phyloP scores from a whole-genome alignment of 345 rosid species.

The Salix udensis region DNA sequence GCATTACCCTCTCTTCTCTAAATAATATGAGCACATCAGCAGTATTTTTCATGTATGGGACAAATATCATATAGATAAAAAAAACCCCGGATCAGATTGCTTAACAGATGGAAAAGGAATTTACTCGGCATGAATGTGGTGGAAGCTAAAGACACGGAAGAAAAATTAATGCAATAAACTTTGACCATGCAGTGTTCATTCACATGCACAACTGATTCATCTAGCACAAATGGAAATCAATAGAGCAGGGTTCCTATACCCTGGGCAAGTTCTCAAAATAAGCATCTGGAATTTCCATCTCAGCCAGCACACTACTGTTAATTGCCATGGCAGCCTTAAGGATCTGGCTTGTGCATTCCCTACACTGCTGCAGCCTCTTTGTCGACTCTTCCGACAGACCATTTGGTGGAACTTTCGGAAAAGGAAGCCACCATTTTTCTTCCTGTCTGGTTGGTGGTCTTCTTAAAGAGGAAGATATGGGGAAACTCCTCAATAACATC shows the following conservation, averaged over 20 bases:
- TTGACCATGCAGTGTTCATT: not conserved
- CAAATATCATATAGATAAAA: not conserved
- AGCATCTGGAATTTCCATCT: conserved; percentile 25
- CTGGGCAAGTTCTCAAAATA: conserved; percentile 27
- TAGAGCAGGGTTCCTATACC: conserved; percentile 9
- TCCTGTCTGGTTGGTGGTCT: conserved; percentile 14
- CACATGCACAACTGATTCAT: not conserved
- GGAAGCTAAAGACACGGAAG: not conserved
- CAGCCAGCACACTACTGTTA: conserved; percentile 14
- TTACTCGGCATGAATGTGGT: not conserved
- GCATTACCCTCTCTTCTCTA: not conserved
- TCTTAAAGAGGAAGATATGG: conserved; percentile 3
- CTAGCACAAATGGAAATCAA: not conserved
- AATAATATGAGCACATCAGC: not conserved
- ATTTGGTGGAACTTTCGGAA: conserved; percentile 18
- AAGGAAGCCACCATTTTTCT: conserved; percentile 35
- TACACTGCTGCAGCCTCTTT: conserved; percentile 18
- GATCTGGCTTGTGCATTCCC: conserved; percentile 28
- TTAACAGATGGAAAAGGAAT: not conserved
- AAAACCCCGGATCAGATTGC: not conserved
- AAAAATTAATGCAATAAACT: not conserved
- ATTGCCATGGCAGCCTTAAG: conserved; percentile 33
- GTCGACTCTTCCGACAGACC: conserved; percentile 23
- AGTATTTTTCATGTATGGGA: not conserved
- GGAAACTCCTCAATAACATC: conserved; percentile 1